Percentiles rank a stretch among this genome's conserved stretches.
phyloP scores from a whole-genome alignment of 768 basidiomycete genomes.

The Hygrophoropsis aurantiaca region DNA sequence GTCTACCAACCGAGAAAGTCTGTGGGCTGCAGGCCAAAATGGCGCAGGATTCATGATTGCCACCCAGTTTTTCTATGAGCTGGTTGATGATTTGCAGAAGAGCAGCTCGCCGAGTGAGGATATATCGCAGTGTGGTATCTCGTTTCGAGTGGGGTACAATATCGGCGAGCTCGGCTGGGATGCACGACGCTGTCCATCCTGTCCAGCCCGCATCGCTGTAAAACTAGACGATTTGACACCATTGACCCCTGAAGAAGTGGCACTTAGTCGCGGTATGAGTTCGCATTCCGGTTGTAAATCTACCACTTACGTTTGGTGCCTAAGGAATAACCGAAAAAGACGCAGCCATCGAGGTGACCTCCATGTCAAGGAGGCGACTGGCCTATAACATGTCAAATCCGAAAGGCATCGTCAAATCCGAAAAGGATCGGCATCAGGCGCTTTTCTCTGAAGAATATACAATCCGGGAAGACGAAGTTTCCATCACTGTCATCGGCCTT shows the following conservation, averaged over 20 bases:
- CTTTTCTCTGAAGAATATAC: conserved; percentile 10
- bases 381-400: conserved; percentile 14
- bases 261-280: neutral
- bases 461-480: conserved; percentile 13
- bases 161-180: conserved; percentile 14
- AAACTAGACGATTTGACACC: neutral
- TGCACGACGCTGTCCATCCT: neutral
- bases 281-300: neutral
- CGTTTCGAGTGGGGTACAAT: conserved; percentile 14
- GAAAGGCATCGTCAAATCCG: conserved; percentile 7
- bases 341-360: conserved; percentile 11
- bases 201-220: no score
- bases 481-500: conserved; percentile 16
- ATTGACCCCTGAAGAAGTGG: neutral
- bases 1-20: conserved; percentile 14
- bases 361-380: conserved; percentile 12
- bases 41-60: conserved; percentile 14
- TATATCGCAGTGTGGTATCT: conserved; percentile 2
- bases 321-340: conserved; percentile 12
- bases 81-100: conserved; percentile 3
- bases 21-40: conserved; percentile 17
- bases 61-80: conserved; percentile 12
- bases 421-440: conserved; percentile 2
- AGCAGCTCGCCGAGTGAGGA: neutral
- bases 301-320: neutral